Conservation (phyloP, 176 grass and related monocot species). For the Oryza glumipatula region DNA sequence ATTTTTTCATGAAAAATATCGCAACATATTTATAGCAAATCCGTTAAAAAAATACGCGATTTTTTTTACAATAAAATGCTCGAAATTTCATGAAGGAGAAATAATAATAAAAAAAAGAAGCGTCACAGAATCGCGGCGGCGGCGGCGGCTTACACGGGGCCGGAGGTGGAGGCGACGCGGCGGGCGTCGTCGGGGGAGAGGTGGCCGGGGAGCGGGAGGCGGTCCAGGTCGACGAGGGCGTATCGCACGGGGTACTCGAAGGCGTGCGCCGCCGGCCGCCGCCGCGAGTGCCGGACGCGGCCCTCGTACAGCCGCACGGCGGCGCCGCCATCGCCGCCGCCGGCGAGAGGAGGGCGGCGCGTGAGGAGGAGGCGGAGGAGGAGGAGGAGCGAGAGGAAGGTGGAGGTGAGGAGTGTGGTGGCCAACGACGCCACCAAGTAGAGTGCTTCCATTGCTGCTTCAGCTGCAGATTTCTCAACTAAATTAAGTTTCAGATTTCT, state of each 20-base stretch:
- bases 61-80: no score
- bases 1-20: no score
- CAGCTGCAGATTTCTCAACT: not conserved
- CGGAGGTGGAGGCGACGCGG: slow-evolving; percentile 62
- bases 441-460: slow-evolving; percentile 59
- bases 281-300: slow-evolving; percentile 62
- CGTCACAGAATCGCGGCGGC: not conserved
- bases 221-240: slow-evolving; percentile 80
- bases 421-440: slow-evolving; percentile 59
- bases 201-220: slow-evolving; percentile 39
- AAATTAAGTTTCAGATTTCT: not conserved
- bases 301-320: slow-evolving; percentile 67
- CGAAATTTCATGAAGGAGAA: not conserved
- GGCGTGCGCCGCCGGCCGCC: slow-evolving; percentile 62
- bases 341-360: not conserved
- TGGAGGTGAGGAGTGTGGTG: slow-evolving; percentile 46
- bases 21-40: no score
- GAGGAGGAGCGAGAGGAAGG: slow-evolving; percentile 50
- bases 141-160: slow-evolving; percentile 61
- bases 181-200: slow-evolving; percentile 75
- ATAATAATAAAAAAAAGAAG: not conserved
- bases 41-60: no score
- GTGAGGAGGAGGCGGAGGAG: slow-evolving; percentile 28
- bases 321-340: not conserved
- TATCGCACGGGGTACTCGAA: slow-evolving; percentile 85